phyloP scores from a whole-genome alignment of 2,329 filamentous ascomycete genomes.

The Saccharata proteae region DNA sequence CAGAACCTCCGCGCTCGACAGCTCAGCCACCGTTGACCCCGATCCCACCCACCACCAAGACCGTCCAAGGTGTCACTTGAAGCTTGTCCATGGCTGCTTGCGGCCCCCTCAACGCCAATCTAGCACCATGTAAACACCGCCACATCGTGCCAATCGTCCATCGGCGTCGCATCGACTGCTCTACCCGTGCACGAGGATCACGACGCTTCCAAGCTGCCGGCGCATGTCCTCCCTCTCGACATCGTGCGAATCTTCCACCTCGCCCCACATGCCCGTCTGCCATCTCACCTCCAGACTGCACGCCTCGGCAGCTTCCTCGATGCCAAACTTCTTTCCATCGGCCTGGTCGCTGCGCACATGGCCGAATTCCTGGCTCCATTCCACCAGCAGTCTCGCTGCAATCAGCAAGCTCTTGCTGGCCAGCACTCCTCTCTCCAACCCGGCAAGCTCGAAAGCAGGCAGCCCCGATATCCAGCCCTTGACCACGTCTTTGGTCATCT shows the following conservation, averaged over 20 bases:
- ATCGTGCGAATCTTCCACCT: constrained; percentile 97
- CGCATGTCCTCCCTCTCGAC: constrained; percentile 83
- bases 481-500: constrained; percentile 65
- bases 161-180: background rate
- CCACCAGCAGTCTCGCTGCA: constrained; percentile 62
- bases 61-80: no score
- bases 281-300: constrained; percentile 77
- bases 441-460: constrained; percentile 70
- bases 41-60: no score
- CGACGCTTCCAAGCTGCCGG: constrained; percentile 76
- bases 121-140: no score
- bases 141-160: no score
- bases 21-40: no score
- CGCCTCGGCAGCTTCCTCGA: constrained; percentile 69
- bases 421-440: constrained; percentile 69
- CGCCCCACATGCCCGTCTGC: constrained; percentile 87
- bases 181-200: constrained; percentile 55
- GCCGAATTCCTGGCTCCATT: constrained; percentile 70
- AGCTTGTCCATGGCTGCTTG: no score
- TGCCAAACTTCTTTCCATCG: constrained; percentile 47
- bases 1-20: no score
- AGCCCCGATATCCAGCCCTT: constrained; percentile 64
- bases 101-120: no score
- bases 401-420: constrained; percentile 79
- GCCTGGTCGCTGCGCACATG: constrained; percentile 34